phyloP scores from a whole-genome alignment of 192 early-diverging fungal genomes.

The Pilobolus umbonatus region DNA sequence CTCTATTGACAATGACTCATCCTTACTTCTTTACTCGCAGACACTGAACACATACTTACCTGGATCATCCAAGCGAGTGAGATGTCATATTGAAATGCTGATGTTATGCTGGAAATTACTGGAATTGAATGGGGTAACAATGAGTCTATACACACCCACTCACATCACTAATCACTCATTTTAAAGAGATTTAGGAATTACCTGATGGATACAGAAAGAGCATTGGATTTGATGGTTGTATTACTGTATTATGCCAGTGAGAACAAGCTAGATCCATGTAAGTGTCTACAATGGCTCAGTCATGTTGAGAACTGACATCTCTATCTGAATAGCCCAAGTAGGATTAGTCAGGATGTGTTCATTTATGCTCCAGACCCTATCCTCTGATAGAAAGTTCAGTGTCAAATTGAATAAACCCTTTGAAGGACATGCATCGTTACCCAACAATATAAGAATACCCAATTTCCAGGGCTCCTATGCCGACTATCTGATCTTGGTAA shows the following conservation, averaged over 20 bases:
- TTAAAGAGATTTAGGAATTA: slow-evolving; percentile 65
- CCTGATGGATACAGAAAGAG: slow-evolving; percentile 56
- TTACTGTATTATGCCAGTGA: slow-evolving; percentile 61
- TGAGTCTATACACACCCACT: too few species aligned
- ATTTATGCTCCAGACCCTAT: slow-evolving; percentile 67
- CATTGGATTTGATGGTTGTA: slow-evolving; percentile 56
- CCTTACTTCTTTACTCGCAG: neutral
- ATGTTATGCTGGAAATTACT: slow-evolving; percentile 87
- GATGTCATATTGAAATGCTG: slow-evolving; percentile 60
- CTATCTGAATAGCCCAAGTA: slow-evolving; percentile 43
- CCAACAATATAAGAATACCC: slow-evolving; percentile 48
- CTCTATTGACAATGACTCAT: neutral
- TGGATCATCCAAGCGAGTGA: slow-evolving; percentile 64
- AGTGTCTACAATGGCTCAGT: slow-evolving; percentile 9
- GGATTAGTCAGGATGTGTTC: slow-evolving; percentile 71
- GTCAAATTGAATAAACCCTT: slow-evolving; percentile 62
- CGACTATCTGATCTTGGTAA: slow-evolving; percentile 77
- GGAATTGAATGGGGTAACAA: slow-evolving; percentile 67
- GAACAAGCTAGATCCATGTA: slow-evolving; percentile 54
- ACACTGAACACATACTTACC: slow-evolving; percentile 71
- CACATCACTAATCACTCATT: too few species aligned
- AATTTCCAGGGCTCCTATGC: slow-evolving; percentile 60
- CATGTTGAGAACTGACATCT: neutral
- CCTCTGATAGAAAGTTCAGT: slow-evolving; percentile 61
- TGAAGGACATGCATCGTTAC: slow-evolving; percentile 53